Evolutionary conservation across 345 rosid species (phyloP).

Genomic region (Eucalyptus sp.): DNA sequence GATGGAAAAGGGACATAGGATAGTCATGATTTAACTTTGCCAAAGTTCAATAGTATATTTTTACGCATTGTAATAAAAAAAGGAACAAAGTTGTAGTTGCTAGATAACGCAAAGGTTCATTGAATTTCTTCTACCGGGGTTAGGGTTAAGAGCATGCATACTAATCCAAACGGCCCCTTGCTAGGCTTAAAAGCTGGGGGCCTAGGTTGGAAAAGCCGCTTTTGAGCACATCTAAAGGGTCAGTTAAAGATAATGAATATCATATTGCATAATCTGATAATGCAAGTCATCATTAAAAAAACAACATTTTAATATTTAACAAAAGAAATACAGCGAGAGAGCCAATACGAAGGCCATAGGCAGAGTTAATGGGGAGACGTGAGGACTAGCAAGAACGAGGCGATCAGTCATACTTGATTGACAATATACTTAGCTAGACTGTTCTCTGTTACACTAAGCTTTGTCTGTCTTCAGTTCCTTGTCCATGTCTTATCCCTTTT

Average conservation of each 20-base stretch:
- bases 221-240: background rate
- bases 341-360: background rate
- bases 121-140: background rate
- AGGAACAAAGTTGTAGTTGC: background rate
- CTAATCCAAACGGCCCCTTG: background rate
- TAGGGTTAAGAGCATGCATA: background rate
- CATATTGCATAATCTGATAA: background rate
- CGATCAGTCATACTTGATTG: background rate
- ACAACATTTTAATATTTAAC: background rate
- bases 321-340: background rate
- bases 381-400: background rate
- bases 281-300: background rate
- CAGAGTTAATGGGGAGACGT: background rate
- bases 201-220: background rate
- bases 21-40: background rate
- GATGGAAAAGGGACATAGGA: background rate
- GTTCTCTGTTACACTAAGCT: background rate
- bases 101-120: background rate
- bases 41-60: background rate
- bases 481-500: background rate
- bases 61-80: background rate
- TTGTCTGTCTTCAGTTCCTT: background rate
- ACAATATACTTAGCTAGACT: background rate
- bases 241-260: background rate
- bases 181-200: background rate